Base-by-base conservation (phyloP, 2,329 filamentous ascomycete species). In the Colletotrichum caudatum region DNA sequence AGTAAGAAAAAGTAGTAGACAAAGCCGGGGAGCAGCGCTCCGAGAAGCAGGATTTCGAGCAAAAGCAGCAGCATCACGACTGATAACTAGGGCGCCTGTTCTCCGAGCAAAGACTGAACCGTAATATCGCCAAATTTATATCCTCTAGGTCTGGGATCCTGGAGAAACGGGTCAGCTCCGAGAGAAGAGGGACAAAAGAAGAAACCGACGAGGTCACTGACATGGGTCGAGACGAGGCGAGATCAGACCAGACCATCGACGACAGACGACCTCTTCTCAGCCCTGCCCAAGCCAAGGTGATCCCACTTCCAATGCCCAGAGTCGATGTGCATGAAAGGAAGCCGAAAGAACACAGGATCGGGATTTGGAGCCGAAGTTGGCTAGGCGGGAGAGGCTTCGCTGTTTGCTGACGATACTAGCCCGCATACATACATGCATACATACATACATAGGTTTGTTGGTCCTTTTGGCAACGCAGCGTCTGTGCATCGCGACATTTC, bases 1-100 rank as follows among this genome's bases (percentile, higher is more conserved):
- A 74, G 59, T 4, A 78, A 66, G 33, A 78, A 71, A 39, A 64
- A 33, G 56, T 65, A 73, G 57, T 75, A 74, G 16, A 61, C 37
- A 14, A 63, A 7, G 39, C 39, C 50, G 29, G 68, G 33, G 54
- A 56, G 23, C 16, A 65, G 46, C 14, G 46, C 59, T 50, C 65
- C 65, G 18, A 66, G 62, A 46, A 71, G 57, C 33, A 72, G 37
- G 18, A 66, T 26, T 35, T 71, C 33, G n/a, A 50, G 46, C 37
- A 71, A 60, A 29, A 71, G n/a, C 16, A 69, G 39, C 3, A 71
- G 12, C 69, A 71, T 71, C n/a, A 35, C 23, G 59, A 20, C 41
- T 39, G 33, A 39, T 23, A 4, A 29, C 5, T 29, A 35, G n/a
- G 48, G 26, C 8, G 65, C 39, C 33, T 59, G 33, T 26, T 20